A percentile compares a stretch with the other conserved stretches of the same genome.
phyloP scores from a whole-genome alignment of 305 asterid species.

The Nicotiana rustica region DNA sequence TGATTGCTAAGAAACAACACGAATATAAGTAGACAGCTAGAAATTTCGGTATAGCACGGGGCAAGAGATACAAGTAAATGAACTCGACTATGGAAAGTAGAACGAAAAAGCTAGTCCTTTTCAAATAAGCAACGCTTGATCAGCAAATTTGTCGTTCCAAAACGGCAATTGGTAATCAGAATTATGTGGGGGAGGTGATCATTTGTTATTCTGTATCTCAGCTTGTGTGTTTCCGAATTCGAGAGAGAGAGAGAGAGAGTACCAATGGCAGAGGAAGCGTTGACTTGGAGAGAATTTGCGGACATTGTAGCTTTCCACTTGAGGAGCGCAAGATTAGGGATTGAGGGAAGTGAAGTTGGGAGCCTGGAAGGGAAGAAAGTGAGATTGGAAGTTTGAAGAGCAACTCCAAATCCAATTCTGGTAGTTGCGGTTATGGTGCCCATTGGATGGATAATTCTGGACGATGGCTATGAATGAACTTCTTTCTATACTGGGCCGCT shows the following conservation, averaged over 20 bases:
- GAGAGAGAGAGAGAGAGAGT: background rate
- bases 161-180: background rate
- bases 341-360: background rate
- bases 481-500: no score
- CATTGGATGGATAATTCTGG: slow-evolving; percentile 20
- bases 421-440: slow-evolving; percentile 4
- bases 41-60: background rate
- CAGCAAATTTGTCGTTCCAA: background rate
- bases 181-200: background rate
- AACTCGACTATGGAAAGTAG: background rate
- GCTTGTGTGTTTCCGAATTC: background rate
- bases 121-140: background rate
- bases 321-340: background rate
- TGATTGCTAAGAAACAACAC: background rate
- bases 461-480: no score
- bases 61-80: background rate
- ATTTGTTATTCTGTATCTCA: background rate
- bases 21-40: background rate
- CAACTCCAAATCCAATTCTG: background rate
- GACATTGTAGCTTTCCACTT: background rate
- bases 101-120: background rate
- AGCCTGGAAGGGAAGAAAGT: background rate
- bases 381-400: background rate
- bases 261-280: slow-evolving; percentile 11
- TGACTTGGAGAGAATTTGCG: slow-evolving; percentile 1